Base-by-base conservation (phyloP, 2,329 filamentous ascomycete genomes). In the Colletotrichum tropicale region DNA sequence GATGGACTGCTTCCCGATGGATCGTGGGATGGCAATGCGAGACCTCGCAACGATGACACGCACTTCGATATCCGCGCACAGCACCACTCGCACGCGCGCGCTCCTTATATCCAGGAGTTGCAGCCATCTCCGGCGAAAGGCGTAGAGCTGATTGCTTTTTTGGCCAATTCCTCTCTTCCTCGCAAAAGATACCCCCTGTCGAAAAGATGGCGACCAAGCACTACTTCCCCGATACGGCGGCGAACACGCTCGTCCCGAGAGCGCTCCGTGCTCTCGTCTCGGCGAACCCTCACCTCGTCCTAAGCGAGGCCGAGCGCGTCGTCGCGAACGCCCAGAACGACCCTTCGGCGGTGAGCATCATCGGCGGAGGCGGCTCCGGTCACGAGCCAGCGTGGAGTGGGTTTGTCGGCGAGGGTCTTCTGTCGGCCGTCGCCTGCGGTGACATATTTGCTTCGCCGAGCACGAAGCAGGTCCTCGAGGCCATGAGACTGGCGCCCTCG, bases 361-460 rank as follows among this genome's bases (percentile, higher is more conserved):
- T 95, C 75, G 93, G 92, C 3, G 94, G 94, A 67, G 93, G 93
- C 74, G 94, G 94, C 71, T 92, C 90, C 8, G 94, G 94, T 70
- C 94, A 95, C 80, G 94, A 95, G 79, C 94, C 94, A 21, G 91
- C 91, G 34, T 95, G 94, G 83, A 90, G 91, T 7, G 93, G 92
- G 12, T 94, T 93, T 79, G 94, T 95, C 4, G 94, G 94, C 21
- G 87, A 89, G 34, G 93, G 93, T 56, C 85, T 95, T 26, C 88
- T 95, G 6, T 90, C 92, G 32, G 94, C 92, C 26, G 92, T 92
- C 2, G 93, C 94, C 1, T 93, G 93, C 5, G 94, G 94, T 10
- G 94, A 93, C 0, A 94, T 96, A 78, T 95, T 95, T 81, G 94
- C 94, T 2, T 94, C 91, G 3, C 94, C 94, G 0, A 91, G 89